Base-by-base conservation (phyloP, 768 basidiomycete species). In the Xanthoconium stramineum region DNA sequence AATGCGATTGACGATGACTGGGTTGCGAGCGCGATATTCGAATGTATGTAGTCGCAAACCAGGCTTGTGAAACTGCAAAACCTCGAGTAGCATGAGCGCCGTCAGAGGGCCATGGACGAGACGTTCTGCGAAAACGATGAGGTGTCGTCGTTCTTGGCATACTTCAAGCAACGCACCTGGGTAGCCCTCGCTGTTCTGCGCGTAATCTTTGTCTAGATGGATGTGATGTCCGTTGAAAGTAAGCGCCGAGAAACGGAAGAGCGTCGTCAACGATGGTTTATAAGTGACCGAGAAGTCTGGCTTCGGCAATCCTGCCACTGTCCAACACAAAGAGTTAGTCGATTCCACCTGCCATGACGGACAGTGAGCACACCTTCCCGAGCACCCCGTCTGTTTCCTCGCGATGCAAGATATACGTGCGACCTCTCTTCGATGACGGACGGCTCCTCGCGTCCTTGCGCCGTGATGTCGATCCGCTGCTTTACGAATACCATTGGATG, bases 141-240 rank as follows among this genome's bases (percentile, higher is more conserved):
- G 15, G 28, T 47, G n/a, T 53, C 38, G 38, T 55, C n/a, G 24
- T 42, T 24, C 30, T 33, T 17, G 32, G 38, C 24, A 28, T 36
- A 32, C 6, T 8, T 40, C 30, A 5, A 29, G 40, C 24, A 8
- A 53, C 55, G 50, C 59, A 83, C 88, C 89, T 58, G 85, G 80
- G 60, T 91, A 90, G 9, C 88, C 88, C 70, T 94, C 88, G 19
- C 74, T 76, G 28, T 73, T 70, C 43, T 80, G 82, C 7, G 88
- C 83, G 65, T 85, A 91, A 24, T 85, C 82, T 55, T 83, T 83
- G 72, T 93, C 89, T 29, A 93, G 80, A 70, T 94, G 91, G 60
- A 94, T 89, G 61, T 84, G 79, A 61, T 94, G 91, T 13, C 83
- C 88, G 62, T 94, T 94, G 75, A 91, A 91, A 61, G 86, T 93